phyloP scores from a whole-genome alignment of 345 rosid genomes.

The Bruguiera sexangula region DNA sequence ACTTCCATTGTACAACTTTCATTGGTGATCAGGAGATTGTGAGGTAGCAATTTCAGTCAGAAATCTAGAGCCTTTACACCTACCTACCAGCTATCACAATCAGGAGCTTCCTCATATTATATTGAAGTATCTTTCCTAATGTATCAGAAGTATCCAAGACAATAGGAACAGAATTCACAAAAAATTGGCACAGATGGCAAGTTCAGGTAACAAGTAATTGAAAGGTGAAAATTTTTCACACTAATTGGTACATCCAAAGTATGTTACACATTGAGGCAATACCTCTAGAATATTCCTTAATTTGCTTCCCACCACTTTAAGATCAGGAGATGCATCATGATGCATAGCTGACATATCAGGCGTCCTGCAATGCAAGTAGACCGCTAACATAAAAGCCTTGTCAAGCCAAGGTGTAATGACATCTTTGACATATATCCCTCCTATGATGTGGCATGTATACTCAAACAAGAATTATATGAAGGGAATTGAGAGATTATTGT shows the following conservation, averaged over 20 bases:
- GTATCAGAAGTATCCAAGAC: neutral
- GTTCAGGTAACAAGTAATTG: neutral
- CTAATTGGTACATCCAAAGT: neutral
- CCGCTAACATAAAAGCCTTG: too few species aligned
- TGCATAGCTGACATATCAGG: constrained; percentile 82
- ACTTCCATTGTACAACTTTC: neutral
- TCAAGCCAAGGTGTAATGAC: neutral
- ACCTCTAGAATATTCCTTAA: constrained; percentile 66
- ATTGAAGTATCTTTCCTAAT: neutral
- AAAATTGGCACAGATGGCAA: neutral
- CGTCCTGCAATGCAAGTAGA: constrained; percentile 42
- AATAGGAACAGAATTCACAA: neutral
- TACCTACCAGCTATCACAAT: too few species aligned
- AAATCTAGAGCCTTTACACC: neutral
- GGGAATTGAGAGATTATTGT: too few species aligned
- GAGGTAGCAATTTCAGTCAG: neutral
- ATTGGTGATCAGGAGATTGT: neutral
- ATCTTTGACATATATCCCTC: neutral
- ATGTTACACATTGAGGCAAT: constrained; percentile 12
- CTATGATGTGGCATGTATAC: neutral
- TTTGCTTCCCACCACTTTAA: constrained; percentile 58
- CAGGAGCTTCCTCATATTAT: too few species aligned
- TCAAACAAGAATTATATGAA: too few species aligned
- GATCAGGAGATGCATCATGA: constrained; percentile 64
- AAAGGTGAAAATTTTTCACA: neutral